A percentile compares a stretch with the other conserved stretches of the same genome.
These are phyloP conservation scores for Staphylotrichum tortipilum DNA, from an alignment of 495 filamentous ascomycete genomes.

Conservation along the genomic window DNA sequence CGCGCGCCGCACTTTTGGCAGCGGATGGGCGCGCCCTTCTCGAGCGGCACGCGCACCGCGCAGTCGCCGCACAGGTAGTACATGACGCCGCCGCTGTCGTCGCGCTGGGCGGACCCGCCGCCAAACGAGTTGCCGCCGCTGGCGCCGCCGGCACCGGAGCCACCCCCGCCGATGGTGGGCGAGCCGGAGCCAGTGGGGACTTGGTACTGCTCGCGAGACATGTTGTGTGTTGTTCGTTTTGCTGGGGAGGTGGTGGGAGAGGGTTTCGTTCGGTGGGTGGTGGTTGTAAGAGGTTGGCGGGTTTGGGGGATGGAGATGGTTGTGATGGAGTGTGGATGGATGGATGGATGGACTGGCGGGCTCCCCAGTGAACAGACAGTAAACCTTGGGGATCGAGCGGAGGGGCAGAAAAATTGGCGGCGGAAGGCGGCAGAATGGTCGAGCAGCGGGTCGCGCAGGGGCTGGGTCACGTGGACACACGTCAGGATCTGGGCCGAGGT, in stretches of 20 bases:
- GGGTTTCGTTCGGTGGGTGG: neutral
- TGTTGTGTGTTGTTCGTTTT: too few species aligned
- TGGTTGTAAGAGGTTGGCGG: neutral
- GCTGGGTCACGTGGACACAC: neutral
- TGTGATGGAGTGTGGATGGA: neutral
- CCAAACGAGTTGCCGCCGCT: too few species aligned
- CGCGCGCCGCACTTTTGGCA: conserved; percentile 96
- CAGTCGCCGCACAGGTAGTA: conserved; percentile 93
- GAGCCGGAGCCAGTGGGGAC: conserved; percentile 38
- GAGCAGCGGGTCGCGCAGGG: neutral
- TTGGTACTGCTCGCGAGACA: conserved; percentile 57
- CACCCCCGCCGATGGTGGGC: conserved; percentile 21
- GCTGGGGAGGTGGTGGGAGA: neutral
- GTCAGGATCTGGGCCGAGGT: neutral
- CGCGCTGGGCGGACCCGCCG: too few species aligned
- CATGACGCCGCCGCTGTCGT: conserved; percentile 42
- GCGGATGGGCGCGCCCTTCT: conserved; percentile 77
- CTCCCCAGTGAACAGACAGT: too few species aligned
- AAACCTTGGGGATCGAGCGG: conserved; percentile 1
- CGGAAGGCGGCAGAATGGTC: conserved; percentile 22
- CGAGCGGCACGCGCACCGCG: conserved; percentile 68
- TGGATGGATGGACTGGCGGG: neutral
- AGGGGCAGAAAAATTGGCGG: conserved; percentile 28
- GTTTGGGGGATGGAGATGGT: neutral
- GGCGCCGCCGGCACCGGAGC: conserved; percentile 7